Evolutionary conservation across 106 monocot species (phyloP).

Genomic region (Dactylorhiza incarnata): DNA sequence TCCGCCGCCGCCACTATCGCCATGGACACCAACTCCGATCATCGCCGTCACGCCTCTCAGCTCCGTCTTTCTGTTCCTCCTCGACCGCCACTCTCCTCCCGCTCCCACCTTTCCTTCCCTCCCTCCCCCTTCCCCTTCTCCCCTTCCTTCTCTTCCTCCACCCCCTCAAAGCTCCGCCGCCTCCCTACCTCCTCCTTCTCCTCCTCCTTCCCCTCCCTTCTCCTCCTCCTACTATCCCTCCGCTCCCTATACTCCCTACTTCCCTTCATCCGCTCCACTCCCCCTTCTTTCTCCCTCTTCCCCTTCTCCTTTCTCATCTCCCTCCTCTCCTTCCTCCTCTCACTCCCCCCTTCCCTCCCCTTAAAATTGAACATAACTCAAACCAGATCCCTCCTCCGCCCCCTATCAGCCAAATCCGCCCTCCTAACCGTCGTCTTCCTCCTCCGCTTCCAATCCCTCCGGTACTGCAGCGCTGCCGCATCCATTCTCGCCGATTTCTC

Average conservation of each 20-base stretch:
- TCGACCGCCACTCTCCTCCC: slow-evolving; percentile 5
- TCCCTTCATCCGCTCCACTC: slow-evolving; percentile 15
- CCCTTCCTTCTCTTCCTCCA: slow-evolving; percentile 11
- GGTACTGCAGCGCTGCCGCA: slow-evolving; percentile 11
- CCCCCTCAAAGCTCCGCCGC: slow-evolving; percentile 10
- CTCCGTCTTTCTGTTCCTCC: slow-evolving; percentile 9
- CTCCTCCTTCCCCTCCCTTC: slow-evolving; percentile 18
- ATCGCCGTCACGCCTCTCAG: slow-evolving; percentile 6
- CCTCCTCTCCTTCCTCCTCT: slow-evolving; percentile 8
- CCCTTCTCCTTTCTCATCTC: slow-evolving; percentile 7
- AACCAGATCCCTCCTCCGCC: slow-evolving; percentile 22
- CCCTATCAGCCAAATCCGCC: slow-evolving; percentile 26
- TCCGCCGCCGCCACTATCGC: background rate
- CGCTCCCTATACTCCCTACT: slow-evolving; percentile 9
- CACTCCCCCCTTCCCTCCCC: slow-evolving; percentile 1
- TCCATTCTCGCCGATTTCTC: slow-evolving; percentile 14
- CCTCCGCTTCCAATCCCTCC: slow-evolving; percentile 13
- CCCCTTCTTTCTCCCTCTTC: slow-evolving; percentile 11
- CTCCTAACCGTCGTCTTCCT: slow-evolving; percentile 8
- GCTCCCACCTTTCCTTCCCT: background rate
- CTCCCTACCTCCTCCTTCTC: slow-evolving; percentile 24
- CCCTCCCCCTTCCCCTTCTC: slow-evolving; percentile 8
- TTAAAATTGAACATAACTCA: background rate
- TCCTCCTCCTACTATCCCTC: slow-evolving; percentile 23
- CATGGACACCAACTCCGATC: background rate